These are phyloP conservation scores for Takakia lepidozioides DNA, from an alignment of 225 moss, liverwort and hornwort species.

Conservation along the genomic window DNA sequence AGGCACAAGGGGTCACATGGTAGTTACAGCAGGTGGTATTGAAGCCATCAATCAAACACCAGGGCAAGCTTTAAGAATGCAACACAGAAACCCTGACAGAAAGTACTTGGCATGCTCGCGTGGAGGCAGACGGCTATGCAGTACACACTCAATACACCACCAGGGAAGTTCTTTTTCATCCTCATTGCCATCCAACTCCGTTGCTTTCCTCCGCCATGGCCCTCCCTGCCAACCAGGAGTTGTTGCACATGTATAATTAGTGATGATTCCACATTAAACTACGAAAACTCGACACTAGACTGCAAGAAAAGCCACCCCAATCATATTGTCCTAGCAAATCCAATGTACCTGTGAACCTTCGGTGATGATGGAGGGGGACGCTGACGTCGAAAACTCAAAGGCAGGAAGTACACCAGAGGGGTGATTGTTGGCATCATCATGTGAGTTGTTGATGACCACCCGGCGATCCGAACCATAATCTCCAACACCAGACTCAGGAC, in stretches of 20 bases:
- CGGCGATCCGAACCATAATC: constrained; percentile 63
- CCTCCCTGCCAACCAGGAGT: constrained; percentile 68
- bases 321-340: too few relatives aligned
- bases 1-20: too few relatives aligned
- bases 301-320: too few relatives aligned
- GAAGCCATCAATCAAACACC: too few relatives aligned
- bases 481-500: constrained; percentile 37
- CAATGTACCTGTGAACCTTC: constrained; percentile 55
- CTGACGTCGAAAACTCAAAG: constrained; percentile 68
- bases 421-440: constrained; percentile 37
- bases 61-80: too few relatives aligned
- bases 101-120: constrained; percentile 85
- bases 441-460: constrained; percentile 27
- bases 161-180: constrained; percentile 81
- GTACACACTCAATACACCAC: constrained; percentile 85
- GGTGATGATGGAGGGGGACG: constrained; percentile 79
- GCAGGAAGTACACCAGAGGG: constrained; percentile 50
- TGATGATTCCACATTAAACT: too few relatives aligned
- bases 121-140: constrained; percentile 68
- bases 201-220: constrained; percentile 82
- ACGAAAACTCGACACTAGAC: too few relatives aligned
- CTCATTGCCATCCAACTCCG: constrained; percentile 72
- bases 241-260: too few relatives aligned
- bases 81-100: too few relatives aligned
- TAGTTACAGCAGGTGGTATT: too few relatives aligned